Base-by-base conservation (phyloP, 2,329 filamentous ascomycete genomes). In the Chaetomium olivaceum region DNA sequence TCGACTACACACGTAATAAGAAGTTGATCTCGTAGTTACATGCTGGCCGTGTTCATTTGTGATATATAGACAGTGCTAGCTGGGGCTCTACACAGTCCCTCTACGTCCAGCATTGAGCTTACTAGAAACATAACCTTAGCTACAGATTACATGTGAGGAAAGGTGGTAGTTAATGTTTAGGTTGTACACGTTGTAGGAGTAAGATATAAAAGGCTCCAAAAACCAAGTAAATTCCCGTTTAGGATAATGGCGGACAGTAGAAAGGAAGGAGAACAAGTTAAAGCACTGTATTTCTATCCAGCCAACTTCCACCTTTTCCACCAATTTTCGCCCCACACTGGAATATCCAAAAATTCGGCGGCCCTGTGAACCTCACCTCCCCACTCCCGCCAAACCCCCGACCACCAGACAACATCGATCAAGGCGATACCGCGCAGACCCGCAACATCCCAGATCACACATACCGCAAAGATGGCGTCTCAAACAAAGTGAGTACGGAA, bases 331-430 rank as follows among this genome's bases (percentile, higher is more conserved):
- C 70, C 70, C 70, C 70, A 71, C 69, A 70, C 66, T 63, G 23
- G 63, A 70, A 71, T 71, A 70, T 70, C 68, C 67, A 68, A 69
- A 71, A 71, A 70, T 69, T 71, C 66, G 67, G 63, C 63, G 31
- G 36, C 51, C 39, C 21, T 48, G 23, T 12, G 25, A 55, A 61
- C 58, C 54, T 60, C 48, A 52, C 48, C 62, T 62, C 39, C 48
- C 58, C 58, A 70, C 68, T 68, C 68, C 70, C 68, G 69, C 68
- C 70, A 70, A 55, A 66, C 68, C 68, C 66, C 63, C 36, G 36
- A 70, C 56, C 67, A 52, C 62, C 58, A 63, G 55, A 61, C 65
- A 19, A 58, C 55, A 61, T 51, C 39, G 62, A 61, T 54, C 63
- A 58, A 46, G 27, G 27, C 43, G 54, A 23, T 25, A 65, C 57